Evolutionary conservation across 2,329 filamentous ascomycete genomes (phyloP), one percentile per base, ranked within the genome.

Genomic region (Fusarium sp.): DNA sequence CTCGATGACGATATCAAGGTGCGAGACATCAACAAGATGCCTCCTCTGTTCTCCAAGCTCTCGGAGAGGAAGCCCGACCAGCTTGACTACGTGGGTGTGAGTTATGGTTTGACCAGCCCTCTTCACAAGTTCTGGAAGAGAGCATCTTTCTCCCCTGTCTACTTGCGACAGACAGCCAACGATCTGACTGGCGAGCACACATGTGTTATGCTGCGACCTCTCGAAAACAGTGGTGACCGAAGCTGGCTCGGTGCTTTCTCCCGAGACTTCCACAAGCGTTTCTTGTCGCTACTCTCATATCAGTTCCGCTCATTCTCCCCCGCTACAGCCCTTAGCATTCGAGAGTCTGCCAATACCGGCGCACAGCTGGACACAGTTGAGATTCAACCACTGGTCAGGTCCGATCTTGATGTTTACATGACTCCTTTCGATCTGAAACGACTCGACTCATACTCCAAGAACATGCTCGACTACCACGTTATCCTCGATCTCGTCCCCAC

Each of bases 41-140:
- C 97, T 29, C 94, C 97, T 1, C 86, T 99, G 4, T 98, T 99
- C 76, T 88, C 94, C 13, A 95, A 94, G 74, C 85, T 99, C 30
- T 89, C 91, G 1, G 94, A 99, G 81, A 90, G 93, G 70, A 90
- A 90, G 61, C 91, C 96, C 0, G 91, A 93, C 46, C 83, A 84
- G 8, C 88, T 99, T 9, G 96, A 99, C 81, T 99, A 98, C 77
- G 81, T 99, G 18, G 96, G 97, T 77, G 97, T 99, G 52, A 97
- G 93, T 76, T 99, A 97, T 78, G 97, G 96, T 56, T 85, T 99
- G 60, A 99, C 96, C 0, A 86, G 90, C 41, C 86, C 89, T 16
- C 88, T 99, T 16, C 96, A 97, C 83, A 97, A 93, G 77, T 99
- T 99, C 85, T 99, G 96, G 96, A 97, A 98, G 82, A 91, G 92